Base-by-base conservation (phyloP, 108 stramenopile genomes). In the Hondaea fermentalgiana region DNA sequence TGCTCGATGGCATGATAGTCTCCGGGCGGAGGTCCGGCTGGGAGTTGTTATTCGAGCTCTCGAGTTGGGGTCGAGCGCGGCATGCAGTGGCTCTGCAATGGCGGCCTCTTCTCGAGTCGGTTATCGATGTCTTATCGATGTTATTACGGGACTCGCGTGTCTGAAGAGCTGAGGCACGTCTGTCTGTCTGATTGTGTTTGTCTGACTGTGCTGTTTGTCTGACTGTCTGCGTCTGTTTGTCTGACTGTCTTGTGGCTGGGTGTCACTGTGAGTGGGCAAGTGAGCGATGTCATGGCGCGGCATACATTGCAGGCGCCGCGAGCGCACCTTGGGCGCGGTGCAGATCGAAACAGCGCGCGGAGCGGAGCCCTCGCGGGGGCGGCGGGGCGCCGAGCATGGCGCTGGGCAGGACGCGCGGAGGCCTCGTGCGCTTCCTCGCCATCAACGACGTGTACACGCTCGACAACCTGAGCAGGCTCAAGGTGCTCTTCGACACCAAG, bases 361-460 rank as follows among this genome's bases (percentile, higher is more conserved):
- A 69, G 8, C 25, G 42, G 64, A 6, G 42, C 42, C 17, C 21
- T 10, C 10, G 14, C 10, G 42, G 10, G 35, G 14, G 3, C 3
- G 10, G 64, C 42, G 64, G 21, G 64, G 42, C 25, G 8, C 25
- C 8, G 25, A 42, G 64, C 25, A 69, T 42, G 64, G 42, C 42
- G 64, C 64, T 42, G 10, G 64, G 25, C 35, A 14, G 35, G 14
- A 35, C 17, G 10, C 45, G 76, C 49, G 45, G 23, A 1, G 76
- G 49, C 6, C 76, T 83, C 21, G n/a, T 94, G 10, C 91, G 93
- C 29, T 17, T 94, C 43, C 88, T 93, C 1, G 90, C 93, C 45
- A 90, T 94, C 58, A 93, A 93, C 72, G 94, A 94, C 57, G 93
- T 94, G 5, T 94, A 94, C 83, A 72, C 90, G 29, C 90, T 94